A percentile compares a stretch with the other conserved stretches of the same genome.
phyloP scores from a whole-genome alignment of 768 basidiomycete species.

The Termitomyces sp. region DNA sequence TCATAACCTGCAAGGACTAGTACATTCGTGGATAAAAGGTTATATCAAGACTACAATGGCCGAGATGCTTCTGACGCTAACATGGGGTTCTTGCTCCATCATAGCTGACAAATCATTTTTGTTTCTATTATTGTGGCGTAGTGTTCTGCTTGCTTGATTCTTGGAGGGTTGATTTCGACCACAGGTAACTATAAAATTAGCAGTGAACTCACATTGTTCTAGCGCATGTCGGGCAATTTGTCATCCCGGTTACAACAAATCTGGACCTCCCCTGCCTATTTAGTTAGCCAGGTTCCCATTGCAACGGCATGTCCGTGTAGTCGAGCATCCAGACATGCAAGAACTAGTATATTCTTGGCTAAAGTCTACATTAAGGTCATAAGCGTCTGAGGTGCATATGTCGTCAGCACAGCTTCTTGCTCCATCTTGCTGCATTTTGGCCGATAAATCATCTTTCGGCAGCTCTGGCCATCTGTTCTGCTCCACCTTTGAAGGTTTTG shows the following conservation, averaged over 20 bases:
- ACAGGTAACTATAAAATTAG: not conserved
- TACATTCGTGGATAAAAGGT: not conserved
- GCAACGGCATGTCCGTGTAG: too few species aligned
- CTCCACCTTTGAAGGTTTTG: not conserved
- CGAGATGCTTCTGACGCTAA: not conserved
- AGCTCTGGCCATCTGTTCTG: not conserved
- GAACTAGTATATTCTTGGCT: not conserved
- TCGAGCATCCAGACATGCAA: too few species aligned
- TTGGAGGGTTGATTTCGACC: not conserved
- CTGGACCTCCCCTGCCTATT: not conserved
- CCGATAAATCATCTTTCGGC: not conserved
- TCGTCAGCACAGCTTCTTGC: not conserved
- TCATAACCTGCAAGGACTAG: not conserved
- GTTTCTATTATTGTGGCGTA: not conserved
- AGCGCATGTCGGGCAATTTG: not conserved
- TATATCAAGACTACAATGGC: not conserved
- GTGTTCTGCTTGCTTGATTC: not conserved
- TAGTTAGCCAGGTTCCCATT: not conserved
- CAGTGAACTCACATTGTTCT: not conserved
- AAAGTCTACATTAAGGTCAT: not conserved
- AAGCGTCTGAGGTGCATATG: not conserved
- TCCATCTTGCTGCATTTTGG: not conserved
- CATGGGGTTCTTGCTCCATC: not conserved
- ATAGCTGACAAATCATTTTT: not conserved
- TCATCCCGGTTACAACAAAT: not conserved